Conservation (phyloP, 306 rosid genomes). For the Gillenia trifoliata region DNA sequence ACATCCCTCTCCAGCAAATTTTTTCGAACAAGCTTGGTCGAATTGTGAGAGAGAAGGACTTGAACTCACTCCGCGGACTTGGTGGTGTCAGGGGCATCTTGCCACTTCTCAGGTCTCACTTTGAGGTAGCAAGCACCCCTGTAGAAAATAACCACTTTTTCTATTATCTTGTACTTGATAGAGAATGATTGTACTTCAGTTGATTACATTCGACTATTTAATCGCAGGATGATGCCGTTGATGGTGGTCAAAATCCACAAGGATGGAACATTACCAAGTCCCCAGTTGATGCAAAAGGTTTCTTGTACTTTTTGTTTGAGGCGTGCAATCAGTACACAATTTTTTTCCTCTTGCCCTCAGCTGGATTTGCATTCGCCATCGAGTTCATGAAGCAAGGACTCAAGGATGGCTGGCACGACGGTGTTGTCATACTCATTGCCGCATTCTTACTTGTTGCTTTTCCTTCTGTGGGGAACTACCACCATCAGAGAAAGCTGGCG, state of each 20-base stretch:
- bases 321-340: conserved; percentile 31
- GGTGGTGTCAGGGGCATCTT: conserved; percentile 34
- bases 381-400: conserved; percentile 42
- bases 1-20: neutral
- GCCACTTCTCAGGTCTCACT: conserved; percentile 10
- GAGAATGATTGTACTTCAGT: neutral
- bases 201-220: neutral
- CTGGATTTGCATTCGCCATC: conserved; percentile 36
- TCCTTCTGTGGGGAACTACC: conserved; percentile 28
- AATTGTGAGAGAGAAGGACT: conserved; percentile 36
- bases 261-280: neutral
- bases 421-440: conserved; percentile 35
- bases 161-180: neutral
- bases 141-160: neutral
- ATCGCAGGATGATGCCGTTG: neutral
- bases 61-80: conserved; percentile 3
- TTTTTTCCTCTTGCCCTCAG: conserved; percentile 30
- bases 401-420: conserved; percentile 57
- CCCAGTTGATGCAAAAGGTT: conserved; percentile 12
- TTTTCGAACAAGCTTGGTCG: conserved; percentile 5
- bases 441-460: conserved; percentile 29
- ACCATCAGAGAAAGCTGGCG: conserved; percentile 18
- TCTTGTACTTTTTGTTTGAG: conserved; percentile 17
- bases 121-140: conserved; percentile 29
- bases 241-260: conserved; percentile 6